These are phyloP conservation scores for Alternaria hordeiaustralica DNA, from an alignment of 2,329 filamentous ascomycete species.

Conservation along the genomic window DNA sequence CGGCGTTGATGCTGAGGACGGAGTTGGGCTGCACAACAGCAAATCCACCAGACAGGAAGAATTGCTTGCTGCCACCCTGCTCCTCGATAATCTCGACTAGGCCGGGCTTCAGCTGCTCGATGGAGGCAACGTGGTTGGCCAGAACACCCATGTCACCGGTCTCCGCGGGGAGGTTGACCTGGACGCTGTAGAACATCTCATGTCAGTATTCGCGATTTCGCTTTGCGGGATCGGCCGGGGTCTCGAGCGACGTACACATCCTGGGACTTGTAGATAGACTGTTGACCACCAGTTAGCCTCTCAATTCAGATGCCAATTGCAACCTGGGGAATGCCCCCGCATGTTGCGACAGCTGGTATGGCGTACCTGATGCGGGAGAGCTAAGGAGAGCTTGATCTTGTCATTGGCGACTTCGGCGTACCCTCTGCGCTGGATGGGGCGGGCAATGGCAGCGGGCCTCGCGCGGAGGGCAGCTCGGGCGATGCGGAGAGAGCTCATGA, in stretches of 20 bases:
- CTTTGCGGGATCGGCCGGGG: slow-evolving; percentile 31
- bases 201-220: slow-evolving; percentile 40
- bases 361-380: slow-evolving; percentile 97
- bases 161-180: slow-evolving; percentile 98
- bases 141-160: slow-evolving; percentile 99
- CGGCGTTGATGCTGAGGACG: slow-evolving; percentile 94
- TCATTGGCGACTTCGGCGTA: slow-evolving; percentile 71
- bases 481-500: slow-evolving; percentile 94
- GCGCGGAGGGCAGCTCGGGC: slow-evolving; percentile 88
- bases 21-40: slow-evolving; percentile 97
- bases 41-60: slow-evolving; percentile 98
- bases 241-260: slow-evolving; percentile 67
- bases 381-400: slow-evolving; percentile 94
- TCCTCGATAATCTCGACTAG: slow-evolving; percentile 96
- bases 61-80: slow-evolving; percentile 88
- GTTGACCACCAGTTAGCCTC: slow-evolving; percentile 36
- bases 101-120: slow-evolving; percentile 98
- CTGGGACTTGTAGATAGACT: slow-evolving; percentile 74
- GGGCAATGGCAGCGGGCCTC: slow-evolving; percentile 75
- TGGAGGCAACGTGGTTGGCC: slow-evolving; percentile 97
- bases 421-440: slow-evolving; percentile 81
- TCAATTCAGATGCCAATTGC: background rate
- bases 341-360: slow-evolving; percentile 18
- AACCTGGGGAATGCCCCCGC: slow-evolving; percentile 3
- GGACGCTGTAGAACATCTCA: slow-evolving; percentile 66